Base-by-base conservation (phyloP, 768 basidiomycete species). In the Pleurotus eryngii region DNA sequence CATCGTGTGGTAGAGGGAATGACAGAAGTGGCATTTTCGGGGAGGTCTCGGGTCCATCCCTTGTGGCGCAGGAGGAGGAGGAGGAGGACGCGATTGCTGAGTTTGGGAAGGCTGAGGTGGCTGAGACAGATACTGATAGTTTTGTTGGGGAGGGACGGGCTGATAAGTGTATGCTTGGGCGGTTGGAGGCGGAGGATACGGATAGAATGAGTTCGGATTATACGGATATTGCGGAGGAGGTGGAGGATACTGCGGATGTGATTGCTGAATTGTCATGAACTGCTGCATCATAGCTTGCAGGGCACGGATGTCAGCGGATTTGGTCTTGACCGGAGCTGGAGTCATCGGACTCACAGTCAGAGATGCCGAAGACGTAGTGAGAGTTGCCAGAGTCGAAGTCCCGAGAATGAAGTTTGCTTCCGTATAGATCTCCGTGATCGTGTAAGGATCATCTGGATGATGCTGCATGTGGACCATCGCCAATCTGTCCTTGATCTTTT, bases 361-460 rank as follows among this genome's bases (percentile, higher is more conserved):
- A n/a, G 27, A 30, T 27, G 4, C 65, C 59, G 42, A 68, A 69
- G 49, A 60, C 66, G 45, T 72, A 66, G 1, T 38, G 46, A 0
- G 46, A 17, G 0, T 67, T 64, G 22, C 56, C 48, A 7, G 26
- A 18, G 3, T 11, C 7, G 43, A 15, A 1, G 64, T 1, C 59
- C 63, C 1, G n/a, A 68, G 27, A 4, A 63, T 60, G 47, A 67
- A 66, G 3, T 59, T 49, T 0, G 65, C 61, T 1, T 64, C 67
- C 15, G 60, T 64, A 5, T 63, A 57, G 14, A 68, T 58, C 6
- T 68, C 59, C 0, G n/a, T 30, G 9, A 70, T 30, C 2, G 37
- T 20, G 51, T 68, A 70, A 1, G 67, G 65, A 12, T 68, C 60
- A 14, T 68, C 67, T 0, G 65, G 68, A 14, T 59, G 59, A 17